Conservation (phyloP, 2,329 filamentous ascomycete genomes). For the Ophiocordyceps camponoti-leonardi region DNA sequence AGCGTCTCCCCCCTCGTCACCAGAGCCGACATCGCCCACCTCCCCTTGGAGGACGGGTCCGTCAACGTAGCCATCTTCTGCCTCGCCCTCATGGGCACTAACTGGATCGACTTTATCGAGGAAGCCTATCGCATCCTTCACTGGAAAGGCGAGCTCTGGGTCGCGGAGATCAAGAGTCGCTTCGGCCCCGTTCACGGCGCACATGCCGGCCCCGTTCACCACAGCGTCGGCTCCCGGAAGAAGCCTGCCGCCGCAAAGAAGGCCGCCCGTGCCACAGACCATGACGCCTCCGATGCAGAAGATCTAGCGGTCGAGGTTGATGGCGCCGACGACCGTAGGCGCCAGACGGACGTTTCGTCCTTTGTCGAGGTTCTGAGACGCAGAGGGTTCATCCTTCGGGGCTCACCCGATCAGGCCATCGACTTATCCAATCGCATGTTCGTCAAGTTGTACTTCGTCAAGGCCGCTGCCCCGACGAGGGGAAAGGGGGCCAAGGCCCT, state of each 20-base stretch:
- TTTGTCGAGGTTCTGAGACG: conserved; percentile 72
- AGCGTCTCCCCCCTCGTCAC: conserved; percentile 62
- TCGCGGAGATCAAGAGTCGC: conserved; percentile 89
- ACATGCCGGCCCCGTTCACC: conserved; percentile 28
- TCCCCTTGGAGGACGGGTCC: conserved; percentile 58
- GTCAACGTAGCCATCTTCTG: conserved; percentile 90
- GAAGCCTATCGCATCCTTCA: conserved; percentile 84
- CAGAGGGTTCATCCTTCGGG: conserved; percentile 71
- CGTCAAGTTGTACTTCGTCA: conserved; percentile 89
- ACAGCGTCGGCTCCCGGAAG: conserved; percentile 55
- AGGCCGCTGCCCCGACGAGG: conserved; percentile 55
- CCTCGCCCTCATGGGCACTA: conserved; percentile 94
- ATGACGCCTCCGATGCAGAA: conserved; percentile 30
- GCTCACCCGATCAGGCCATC: conserved; percentile 40
- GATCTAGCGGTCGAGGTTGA: conserved; percentile 56
- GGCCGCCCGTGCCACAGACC: conserved; percentile 22
- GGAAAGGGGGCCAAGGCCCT: conserved; percentile 51
- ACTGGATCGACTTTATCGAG: conserved; percentile 93
- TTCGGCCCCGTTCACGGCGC: conserved; percentile 35
- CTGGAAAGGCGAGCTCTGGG: conserved; percentile 92
- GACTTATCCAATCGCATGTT: conserved; percentile 96
- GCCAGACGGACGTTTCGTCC: conserved; percentile 70
- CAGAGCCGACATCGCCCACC: conserved; percentile 69
- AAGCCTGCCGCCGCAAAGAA: conserved; percentile 23
- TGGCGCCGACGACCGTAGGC: conserved; percentile 41